Evolutionary conservation across 768 basidiomycete species (phyloP).

Genomic region (Lactifluus rugatus): DNA sequence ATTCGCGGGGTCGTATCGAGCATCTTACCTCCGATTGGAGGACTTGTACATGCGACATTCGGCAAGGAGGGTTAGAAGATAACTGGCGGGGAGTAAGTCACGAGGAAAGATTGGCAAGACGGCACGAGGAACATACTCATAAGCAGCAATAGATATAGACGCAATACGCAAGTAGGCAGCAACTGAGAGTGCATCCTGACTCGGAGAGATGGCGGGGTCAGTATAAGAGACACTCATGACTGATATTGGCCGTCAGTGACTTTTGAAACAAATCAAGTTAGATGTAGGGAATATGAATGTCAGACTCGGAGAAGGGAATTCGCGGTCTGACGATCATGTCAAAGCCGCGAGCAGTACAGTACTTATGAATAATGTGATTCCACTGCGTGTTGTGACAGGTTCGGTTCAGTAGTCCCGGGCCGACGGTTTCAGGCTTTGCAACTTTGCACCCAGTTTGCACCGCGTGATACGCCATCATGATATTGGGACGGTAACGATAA

Average conservation of each 20-base stretch:
- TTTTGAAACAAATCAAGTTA: background rate
- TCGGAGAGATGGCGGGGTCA: background rate
- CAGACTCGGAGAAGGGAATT: background rate
- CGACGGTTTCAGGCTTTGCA: no score
- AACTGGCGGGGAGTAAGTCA: constrained; percentile 1
- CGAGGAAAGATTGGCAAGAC: background rate
- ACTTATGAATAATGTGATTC: background rate
- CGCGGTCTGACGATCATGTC: background rate
- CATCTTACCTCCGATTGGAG: background rate
- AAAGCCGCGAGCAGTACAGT: background rate
- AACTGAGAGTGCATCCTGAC: background rate
- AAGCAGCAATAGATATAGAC: no score
- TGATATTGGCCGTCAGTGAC: no score
- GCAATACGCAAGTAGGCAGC: constrained; percentile 16
- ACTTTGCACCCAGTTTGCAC: no score
- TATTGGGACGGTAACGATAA: no score
- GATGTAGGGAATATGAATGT: background rate
- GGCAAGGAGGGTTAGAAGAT: constrained; percentile 15
- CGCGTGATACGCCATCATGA: no score
- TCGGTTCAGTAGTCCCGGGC: no score
- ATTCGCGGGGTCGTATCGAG: background rate
- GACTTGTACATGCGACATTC: constrained; percentile 13
- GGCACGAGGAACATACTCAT: background rate
- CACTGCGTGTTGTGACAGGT: no score
- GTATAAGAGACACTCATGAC: background rate